Conservation (phyloP, 441 rosid species). For the Gossypium gossypioides region DNA sequence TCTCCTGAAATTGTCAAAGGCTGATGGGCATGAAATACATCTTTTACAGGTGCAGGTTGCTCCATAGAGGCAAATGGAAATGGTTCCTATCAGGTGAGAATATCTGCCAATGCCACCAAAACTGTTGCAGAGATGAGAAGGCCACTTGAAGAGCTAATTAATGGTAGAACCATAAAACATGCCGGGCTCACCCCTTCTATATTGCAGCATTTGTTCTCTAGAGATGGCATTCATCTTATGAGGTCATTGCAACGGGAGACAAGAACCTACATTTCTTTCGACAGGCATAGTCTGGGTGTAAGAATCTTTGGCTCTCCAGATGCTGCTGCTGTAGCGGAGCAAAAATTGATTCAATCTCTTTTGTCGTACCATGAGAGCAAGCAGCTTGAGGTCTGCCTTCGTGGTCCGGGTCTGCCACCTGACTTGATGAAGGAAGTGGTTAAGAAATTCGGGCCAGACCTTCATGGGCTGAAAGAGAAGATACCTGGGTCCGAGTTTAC, state of each 20-base stretch:
- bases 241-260: constrained; percentile 47
- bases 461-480: constrained; percentile 47
- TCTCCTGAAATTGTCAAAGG: not conserved
- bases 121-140: constrained; percentile 57
- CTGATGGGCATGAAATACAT: constrained; percentile 4
- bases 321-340: constrained; percentile 35
- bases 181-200: constrained; percentile 36
- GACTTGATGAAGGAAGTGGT: constrained; percentile 69
- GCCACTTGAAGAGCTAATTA: constrained; percentile 56
- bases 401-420: constrained; percentile 41
- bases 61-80: constrained; percentile 26
- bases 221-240: constrained; percentile 41
- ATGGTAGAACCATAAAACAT: constrained; percentile 45
- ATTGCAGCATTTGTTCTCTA: constrained; percentile 44
- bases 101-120: constrained; percentile 58
- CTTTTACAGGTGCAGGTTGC: constrained; percentile 44
- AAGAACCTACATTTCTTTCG: constrained; percentile 41
- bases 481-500: constrained; percentile 46
- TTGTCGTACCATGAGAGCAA: constrained; percentile 42
- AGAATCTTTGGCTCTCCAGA: constrained; percentile 46
- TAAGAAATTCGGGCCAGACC: constrained; percentile 57
- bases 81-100: constrained; percentile 53
- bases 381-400: constrained; percentile 54
- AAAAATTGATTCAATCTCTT: constrained; percentile 42
- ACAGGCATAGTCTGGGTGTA: constrained; percentile 33